These are phyloP conservation scores for Austroboletus niveus DNA, from an alignment of 1,284 basidiomycete species.

Conservation along the genomic window DNA sequence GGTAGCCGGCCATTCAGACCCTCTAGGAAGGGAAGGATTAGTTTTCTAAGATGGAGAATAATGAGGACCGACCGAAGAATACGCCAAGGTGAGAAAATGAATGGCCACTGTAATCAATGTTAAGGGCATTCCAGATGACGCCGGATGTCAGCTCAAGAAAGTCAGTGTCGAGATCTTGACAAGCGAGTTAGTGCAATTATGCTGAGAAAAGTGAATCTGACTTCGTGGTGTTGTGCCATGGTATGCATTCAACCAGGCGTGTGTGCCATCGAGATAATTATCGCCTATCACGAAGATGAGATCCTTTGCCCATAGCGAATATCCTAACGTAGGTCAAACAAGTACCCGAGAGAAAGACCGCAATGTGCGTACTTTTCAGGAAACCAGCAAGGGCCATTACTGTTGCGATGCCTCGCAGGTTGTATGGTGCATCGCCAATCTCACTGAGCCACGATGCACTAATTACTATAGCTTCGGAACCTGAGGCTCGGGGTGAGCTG, in stretches of 20 bases:
- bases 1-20: constrained; percentile 93
- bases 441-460: constrained; percentile 86
- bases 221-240: constrained; percentile 71
- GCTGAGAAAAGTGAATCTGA: constrained; percentile 32
- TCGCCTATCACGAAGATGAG: constrained; percentile 90
- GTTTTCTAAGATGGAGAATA: background rate
- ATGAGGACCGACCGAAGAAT: constrained; percentile 72
- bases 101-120: constrained; percentile 95
- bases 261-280: constrained; percentile 86
- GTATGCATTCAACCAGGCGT: constrained; percentile 87
- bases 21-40: constrained; percentile 53
- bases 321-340: constrained; percentile 47
- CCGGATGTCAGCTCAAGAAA: constrained; percentile 65
- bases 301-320: constrained; percentile 94
- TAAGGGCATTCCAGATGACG: constrained; percentile 93
- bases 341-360: background rate
- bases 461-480: constrained; percentile 87
- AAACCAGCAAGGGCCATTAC: constrained; percentile 82
- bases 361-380: constrained; percentile 62
- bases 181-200: background rate
- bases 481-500: constrained; percentile 82
- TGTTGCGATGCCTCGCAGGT: constrained; percentile 84
- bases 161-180: constrained; percentile 64
- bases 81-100: constrained; percentile 93
- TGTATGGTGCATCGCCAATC: constrained; percentile 59